Evolutionary conservation across 768 basidiomycete genomes (phyloP).

Genomic region (Pilatotrama ljubarskyi): DNA sequence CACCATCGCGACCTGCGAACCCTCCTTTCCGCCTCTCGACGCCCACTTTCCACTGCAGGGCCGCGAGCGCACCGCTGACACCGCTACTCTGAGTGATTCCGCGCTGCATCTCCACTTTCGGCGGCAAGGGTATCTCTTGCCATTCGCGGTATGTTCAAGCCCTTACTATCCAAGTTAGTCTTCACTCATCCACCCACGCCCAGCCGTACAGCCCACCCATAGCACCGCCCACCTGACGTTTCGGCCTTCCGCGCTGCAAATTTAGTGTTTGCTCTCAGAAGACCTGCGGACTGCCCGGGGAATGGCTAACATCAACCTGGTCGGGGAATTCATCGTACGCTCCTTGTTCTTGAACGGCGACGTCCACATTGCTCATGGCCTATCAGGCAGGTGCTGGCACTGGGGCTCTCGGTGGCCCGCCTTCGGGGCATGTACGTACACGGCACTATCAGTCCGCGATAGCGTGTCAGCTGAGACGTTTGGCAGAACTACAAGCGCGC

Average conservation of each 20-base stretch:
- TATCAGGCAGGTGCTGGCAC: slow-evolving; percentile 24
- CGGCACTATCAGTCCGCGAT: neutral
- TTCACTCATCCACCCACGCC: neutral
- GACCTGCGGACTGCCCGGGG: neutral
- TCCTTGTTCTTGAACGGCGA: slow-evolving; percentile 4
- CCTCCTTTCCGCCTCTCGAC: neutral
- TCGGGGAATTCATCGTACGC: slow-evolving; percentile 18
- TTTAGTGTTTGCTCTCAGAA: slow-evolving; percentile 6
- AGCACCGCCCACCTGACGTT: slow-evolving; percentile 14
- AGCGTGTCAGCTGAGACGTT: neutral
- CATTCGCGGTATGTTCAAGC: slow-evolving; percentile 1
- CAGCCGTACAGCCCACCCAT: slow-evolving; percentile 5
- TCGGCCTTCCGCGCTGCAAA: slow-evolving; percentile 1
- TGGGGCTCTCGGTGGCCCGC: slow-evolving; percentile 25
- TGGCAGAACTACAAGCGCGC: slow-evolving; percentile 60
- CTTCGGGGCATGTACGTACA: slow-evolving; percentile 22
- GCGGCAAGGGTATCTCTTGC: neutral
- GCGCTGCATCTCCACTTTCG: neutral
- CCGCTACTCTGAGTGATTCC: neutral
- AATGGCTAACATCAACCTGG: neutral
- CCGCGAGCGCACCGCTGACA: neutral
- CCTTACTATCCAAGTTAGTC: slow-evolving; percentile 3
- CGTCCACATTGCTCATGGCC: slow-evolving; percentile 14
- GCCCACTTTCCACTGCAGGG: neutral
- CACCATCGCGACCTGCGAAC: slow-evolving; percentile 13